A percentile compares a stretch with the other conserved stretches of the same genome.
These are phyloP conservation scores for Xylariales sp. DNA, from an alignment of 2,329 filamentous ascomycete genomes.

Conservation along the genomic window DNA sequence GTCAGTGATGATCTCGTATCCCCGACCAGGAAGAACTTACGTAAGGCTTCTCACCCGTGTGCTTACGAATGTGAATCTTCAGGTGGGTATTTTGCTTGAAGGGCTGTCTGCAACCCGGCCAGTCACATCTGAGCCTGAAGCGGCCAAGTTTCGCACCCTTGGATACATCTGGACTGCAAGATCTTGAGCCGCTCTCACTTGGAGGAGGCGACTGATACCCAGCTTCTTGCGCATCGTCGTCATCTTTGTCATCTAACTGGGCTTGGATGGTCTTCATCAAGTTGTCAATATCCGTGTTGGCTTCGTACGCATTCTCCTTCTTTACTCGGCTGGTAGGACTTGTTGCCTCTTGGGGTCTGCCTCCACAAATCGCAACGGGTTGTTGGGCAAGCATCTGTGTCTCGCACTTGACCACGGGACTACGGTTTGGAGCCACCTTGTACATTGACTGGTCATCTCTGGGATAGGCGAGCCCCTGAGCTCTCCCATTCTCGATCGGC, in stretches of 20 bases:
- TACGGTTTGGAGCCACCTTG: constrained; percentile 25
- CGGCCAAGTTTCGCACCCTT: constrained; percentile 13
- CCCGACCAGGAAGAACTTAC: constrained; percentile 50
- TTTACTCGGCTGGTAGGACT: constrained; percentile 25
- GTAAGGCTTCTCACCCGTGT: constrained; percentile 88
- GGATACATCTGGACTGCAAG: constrained; percentile 11
- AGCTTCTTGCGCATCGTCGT: constrained; percentile 21
- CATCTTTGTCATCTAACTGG: constrained; percentile 41
- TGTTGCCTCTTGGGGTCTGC: background rate
- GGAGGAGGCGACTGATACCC: constrained; percentile 26
- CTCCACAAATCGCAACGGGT: background rate
- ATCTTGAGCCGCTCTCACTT: constrained; percentile 22
- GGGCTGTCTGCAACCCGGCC: constrained; percentile 70
- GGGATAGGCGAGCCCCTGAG: constrained; percentile 13
- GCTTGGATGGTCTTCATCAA: constrained; percentile 85
- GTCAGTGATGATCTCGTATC: constrained; percentile 20
- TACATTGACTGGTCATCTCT: constrained; percentile 15
- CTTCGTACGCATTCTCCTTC: constrained; percentile 51
- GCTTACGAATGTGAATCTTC: constrained; percentile 80
- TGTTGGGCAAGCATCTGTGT: constrained; percentile 14
- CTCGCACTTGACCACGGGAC: constrained; percentile 32
- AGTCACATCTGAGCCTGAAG: constrained; percentile 62
- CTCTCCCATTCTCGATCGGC: constrained; percentile 19
- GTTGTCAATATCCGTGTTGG: constrained; percentile 78
- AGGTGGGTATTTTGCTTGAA: constrained; percentile 93